These are phyloP conservation scores for Chrysosporium keratinophilum DNA, from an alignment of 2,329 filamentous ascomycete genomes.

Conservation along the genomic window DNA sequence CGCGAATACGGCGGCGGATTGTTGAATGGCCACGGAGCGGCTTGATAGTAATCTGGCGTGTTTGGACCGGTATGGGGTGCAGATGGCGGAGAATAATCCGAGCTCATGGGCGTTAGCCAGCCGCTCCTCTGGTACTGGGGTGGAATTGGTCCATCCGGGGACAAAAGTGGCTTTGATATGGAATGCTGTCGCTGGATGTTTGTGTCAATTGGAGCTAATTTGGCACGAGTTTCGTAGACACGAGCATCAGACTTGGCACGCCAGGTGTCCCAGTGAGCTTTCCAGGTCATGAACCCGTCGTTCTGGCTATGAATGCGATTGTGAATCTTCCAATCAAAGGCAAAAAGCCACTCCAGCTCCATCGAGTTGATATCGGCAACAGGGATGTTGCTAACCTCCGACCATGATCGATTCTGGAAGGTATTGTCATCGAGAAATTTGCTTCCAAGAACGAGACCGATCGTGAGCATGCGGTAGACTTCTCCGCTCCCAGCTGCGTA, in stretches of 20 bases:
- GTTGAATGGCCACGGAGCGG: conserved; percentile 34
- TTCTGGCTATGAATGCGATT: conserved; percentile 70
- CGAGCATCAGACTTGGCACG: conserved; percentile 42
- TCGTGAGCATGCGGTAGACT: conserved; percentile 78
- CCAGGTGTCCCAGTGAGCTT: conserved; percentile 56
- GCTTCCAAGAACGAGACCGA: conserved; percentile 75
- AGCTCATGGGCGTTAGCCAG: conserved; percentile 40
- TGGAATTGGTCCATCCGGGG: conserved; percentile 40
- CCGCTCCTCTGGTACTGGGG: conserved; percentile 41
- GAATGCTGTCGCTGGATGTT: conserved; percentile 46
- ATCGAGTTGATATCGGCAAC: conserved; percentile 74
- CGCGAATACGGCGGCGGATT: conserved; percentile 35
- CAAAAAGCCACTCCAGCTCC: conserved; percentile 77
- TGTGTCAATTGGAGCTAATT: conserved; percentile 55
- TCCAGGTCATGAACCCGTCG: conserved; percentile 55
- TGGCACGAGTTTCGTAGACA: conserved; percentile 37
- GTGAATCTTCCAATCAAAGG: conserved; percentile 75
- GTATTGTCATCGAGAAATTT: conserved; percentile 97
- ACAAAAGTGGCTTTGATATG: conserved; percentile 37
- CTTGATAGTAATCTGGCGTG: conserved; percentile 40
- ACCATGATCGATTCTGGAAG: conserved; percentile 95
- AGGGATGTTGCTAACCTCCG: conserved; percentile 82
- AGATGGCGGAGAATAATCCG: conserved; percentile 44
- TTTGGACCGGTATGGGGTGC: conserved; percentile 40
- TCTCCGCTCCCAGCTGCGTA: conserved; percentile 54